Evolutionary conservation across 257 asterid species (phyloP).

Genomic region (Prunella vulgaris): DNA sequence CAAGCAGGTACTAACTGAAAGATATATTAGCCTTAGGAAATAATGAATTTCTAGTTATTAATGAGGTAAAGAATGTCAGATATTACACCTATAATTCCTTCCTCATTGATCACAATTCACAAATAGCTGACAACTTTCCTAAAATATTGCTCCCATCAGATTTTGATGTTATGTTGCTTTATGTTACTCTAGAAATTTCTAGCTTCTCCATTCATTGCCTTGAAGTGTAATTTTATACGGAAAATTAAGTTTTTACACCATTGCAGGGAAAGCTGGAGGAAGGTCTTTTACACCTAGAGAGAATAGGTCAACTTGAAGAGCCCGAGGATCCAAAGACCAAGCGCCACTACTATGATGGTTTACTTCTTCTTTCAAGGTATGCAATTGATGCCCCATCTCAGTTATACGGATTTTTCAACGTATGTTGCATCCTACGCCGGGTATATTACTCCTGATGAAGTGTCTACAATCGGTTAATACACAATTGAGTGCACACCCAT

Average conservation of each 20-base stretch:
- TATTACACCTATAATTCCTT: background rate
- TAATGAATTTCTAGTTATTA: background rate
- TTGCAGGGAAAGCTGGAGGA: slow-evolving; percentile 66
- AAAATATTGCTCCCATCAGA: background rate
- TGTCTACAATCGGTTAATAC: background rate
- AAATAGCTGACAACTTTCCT: background rate
- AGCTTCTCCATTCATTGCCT: slow-evolving; percentile 7
- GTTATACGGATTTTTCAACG: background rate
- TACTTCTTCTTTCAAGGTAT: slow-evolving; percentile 71
- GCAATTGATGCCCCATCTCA: background rate
- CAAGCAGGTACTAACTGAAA: slow-evolving; percentile 50
- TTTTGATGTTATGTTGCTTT: background rate
- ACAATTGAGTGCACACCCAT: background rate
- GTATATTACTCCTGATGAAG: background rate
- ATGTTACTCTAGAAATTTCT: background rate
- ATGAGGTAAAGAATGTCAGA: background rate
- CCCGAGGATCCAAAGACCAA: slow-evolving; percentile 65
- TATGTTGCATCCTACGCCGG: background rate
- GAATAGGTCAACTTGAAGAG: slow-evolving; percentile 63
- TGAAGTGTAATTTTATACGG: background rate
- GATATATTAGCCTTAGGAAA: background rate
- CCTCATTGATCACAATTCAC: background rate
- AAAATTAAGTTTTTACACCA: background rate
- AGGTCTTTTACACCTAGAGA: slow-evolving; percentile 72
- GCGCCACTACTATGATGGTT: slow-evolving; percentile 75